Conservation (phyloP, 2,329 filamentous ascomycete genomes). For the Ceratocystis lukuohia region DNA sequence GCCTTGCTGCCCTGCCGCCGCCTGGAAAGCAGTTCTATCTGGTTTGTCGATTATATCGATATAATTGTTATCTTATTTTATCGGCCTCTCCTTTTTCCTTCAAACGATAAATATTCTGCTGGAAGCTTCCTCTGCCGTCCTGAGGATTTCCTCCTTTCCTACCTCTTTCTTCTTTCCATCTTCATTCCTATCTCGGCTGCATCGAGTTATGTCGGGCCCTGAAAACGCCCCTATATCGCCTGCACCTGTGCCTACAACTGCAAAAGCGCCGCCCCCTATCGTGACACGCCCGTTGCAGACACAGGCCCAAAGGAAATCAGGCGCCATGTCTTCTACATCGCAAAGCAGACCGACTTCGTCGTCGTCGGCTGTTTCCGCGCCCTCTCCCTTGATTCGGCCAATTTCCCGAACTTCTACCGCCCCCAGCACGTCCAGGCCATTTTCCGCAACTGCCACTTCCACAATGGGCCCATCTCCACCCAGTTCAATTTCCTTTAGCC, state of each 20-base stretch:
- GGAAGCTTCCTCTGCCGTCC: background rate
- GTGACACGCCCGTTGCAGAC: constrained; percentile 1
- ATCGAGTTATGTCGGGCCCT: constrained; percentile 16
- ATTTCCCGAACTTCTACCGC: constrained; percentile 14
- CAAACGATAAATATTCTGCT: background rate
- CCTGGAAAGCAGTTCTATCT: background rate
- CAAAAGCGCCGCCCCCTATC: background rate
- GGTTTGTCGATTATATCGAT: background rate
- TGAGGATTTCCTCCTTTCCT: background rate
- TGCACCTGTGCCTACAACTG: background rate
- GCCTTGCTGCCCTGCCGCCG: constrained; percentile 3
- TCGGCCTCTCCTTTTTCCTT: background rate
- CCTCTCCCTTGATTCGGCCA: constrained; percentile 8
- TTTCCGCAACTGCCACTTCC: background rate
- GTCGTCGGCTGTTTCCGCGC: constrained; percentile 11
- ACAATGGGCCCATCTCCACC: constrained; percentile 12
- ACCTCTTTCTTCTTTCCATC: constrained; percentile 1
- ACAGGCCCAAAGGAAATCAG: constrained; percentile 9
- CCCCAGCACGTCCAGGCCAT: constrained; percentile 2
- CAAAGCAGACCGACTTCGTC: constrained; percentile 17
- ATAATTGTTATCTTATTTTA: background rate
- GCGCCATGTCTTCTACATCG: constrained; percentile 15
- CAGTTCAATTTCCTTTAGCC: background rate
- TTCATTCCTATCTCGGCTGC: constrained; percentile 1
- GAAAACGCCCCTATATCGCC: constrained; percentile 10